A percentile compares a stretch with the other conserved stretches of the same genome.
Conservation (phyloP, 2,329 filamentous ascomycete genomes). For the Ceratocystis papillata region DNA sequence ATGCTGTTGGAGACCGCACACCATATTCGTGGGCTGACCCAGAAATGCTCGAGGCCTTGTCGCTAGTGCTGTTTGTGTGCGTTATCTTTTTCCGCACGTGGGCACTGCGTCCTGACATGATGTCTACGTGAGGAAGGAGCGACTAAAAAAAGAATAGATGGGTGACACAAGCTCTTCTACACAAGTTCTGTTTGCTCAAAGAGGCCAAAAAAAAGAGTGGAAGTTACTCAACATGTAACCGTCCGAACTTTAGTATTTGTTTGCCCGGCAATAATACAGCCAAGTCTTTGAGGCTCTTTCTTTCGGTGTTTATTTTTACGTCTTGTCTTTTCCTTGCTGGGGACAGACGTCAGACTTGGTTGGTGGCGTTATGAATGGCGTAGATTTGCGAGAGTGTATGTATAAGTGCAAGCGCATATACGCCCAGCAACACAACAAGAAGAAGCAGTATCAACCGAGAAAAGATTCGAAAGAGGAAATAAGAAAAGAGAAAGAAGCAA, state of each 20-base stretch:
- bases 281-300: not conserved
- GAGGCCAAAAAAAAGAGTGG: not conserved
- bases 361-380: slow-evolving; percentile 36
- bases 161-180: slow-evolving; percentile 3
- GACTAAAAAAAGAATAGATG: not conserved
- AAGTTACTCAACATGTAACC: not conserved
- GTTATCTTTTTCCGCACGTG: slow-evolving; percentile 50
- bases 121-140: slow-evolving; percentile 19
- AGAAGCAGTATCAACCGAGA: not conserved
- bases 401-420: not conserved
- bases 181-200: not conserved
- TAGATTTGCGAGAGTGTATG: not conserved
- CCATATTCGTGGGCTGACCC: slow-evolving; percentile 26
- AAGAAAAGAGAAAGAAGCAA: not conserved
- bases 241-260: not conserved
- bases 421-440: not conserved
- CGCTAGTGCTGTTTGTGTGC: slow-evolving; percentile 34
- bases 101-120: slow-evolving; percentile 49
- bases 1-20: slow-evolving; percentile 32
- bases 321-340: not conserved
- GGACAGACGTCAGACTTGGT: slow-evolving; percentile 28
- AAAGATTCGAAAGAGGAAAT: slow-evolving; percentile 39
- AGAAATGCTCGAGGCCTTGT: slow-evolving; percentile 25
- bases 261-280: not conserved
- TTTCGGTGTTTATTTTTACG: not conserved